Evolutionary conservation across 257 asterid genomes (phyloP).

Genomic region (Orobanche coerulescens): DNA sequence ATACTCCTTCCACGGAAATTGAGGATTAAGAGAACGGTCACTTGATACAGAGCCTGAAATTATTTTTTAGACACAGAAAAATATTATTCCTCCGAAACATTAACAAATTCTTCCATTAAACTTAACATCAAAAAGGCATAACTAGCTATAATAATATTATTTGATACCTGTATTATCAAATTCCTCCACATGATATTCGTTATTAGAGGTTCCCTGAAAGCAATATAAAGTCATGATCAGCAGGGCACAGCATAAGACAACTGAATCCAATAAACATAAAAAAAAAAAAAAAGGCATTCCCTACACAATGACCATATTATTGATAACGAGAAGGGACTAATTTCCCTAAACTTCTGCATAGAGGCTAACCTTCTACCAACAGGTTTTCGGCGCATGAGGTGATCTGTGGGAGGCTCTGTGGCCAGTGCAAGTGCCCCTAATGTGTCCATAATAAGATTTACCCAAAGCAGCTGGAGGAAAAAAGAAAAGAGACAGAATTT

Average conservation of each 20-base stretch:
- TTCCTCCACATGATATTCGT: conserved; percentile 99
- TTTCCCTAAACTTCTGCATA: not conserved
- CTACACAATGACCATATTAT: not conserved
- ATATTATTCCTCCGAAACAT: not conserved
- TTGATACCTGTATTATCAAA: conserved; percentile 67
- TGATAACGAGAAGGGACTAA: not conserved
- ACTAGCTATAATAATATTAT: not conserved
- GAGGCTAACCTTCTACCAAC: conserved; percentile 87
- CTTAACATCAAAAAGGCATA: not conserved
- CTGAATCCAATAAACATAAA: not conserved
- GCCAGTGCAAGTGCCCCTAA: conserved; percentile 97
- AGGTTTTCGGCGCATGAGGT: conserved; percentile 79
- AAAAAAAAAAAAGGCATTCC: not conserved
- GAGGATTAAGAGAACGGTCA: conserved; percentile 70
- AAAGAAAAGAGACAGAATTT: not conserved
- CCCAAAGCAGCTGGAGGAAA: conserved; percentile 85
- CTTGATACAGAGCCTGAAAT: conserved; percentile 85
- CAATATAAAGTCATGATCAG: conserved; percentile 17
- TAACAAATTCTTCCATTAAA: not conserved
- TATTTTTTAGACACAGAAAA: conserved; percentile 15
- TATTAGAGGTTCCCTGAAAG: conserved; percentile 85
- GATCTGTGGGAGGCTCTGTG: conserved; percentile 94
- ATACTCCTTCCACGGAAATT: conserved; percentile 64
- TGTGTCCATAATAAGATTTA: conserved; percentile 96
- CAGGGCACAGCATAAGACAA: not conserved